Percentiles rank a stretch among this genome's conserved stretches.
phyloP scores from a whole-genome alignment of 2,329 filamentous ascomycete species.

The Penicillium corylophilum region DNA sequence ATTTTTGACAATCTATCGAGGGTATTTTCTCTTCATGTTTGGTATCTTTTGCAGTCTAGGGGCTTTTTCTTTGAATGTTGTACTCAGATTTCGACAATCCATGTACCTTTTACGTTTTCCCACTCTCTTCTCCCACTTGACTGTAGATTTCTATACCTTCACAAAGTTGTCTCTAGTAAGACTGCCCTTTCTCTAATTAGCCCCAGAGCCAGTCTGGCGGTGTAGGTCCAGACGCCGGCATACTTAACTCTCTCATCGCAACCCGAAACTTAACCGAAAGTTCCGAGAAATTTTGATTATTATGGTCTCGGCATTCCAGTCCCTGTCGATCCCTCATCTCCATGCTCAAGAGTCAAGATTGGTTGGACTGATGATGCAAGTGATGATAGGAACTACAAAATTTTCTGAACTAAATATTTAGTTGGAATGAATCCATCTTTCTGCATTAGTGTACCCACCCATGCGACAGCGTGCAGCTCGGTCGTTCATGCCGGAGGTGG shows the following conservation, averaged over 20 bases:
- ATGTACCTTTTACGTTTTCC: slow-evolving; percentile 23
- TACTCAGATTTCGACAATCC: slow-evolving; percentile 20
- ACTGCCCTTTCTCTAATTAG: not conserved
- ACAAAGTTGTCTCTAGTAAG: not conserved
- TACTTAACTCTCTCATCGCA: not conserved
- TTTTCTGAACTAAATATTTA: not conserved
- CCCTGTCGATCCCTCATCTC: slow-evolving; percentile 23
- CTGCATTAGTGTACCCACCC: not conserved
- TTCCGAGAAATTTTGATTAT: slow-evolving; percentile 9
- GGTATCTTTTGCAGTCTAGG: slow-evolving; percentile 18
- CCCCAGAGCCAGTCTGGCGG: not conserved
- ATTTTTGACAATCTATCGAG: not conserved
- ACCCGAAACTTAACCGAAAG: not conserved
- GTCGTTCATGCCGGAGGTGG: not conserved
- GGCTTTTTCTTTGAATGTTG: slow-evolving; percentile 15
- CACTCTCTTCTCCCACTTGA: not conserved
- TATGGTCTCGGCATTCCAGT: slow-evolving; percentile 11
- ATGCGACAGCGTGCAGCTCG: not conserved
- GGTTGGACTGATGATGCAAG: not conserved
- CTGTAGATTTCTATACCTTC: not conserved
- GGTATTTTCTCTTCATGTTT: slow-evolving; percentile 15
- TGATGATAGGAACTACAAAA: not conserved
- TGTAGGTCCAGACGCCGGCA: not conserved
- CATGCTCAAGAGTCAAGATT: slow-evolving; percentile 3
- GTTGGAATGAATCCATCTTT: no score